Base-by-base conservation (phyloP, 352 stramenopile genomes). In the Globisporangium middletonii region DNA sequence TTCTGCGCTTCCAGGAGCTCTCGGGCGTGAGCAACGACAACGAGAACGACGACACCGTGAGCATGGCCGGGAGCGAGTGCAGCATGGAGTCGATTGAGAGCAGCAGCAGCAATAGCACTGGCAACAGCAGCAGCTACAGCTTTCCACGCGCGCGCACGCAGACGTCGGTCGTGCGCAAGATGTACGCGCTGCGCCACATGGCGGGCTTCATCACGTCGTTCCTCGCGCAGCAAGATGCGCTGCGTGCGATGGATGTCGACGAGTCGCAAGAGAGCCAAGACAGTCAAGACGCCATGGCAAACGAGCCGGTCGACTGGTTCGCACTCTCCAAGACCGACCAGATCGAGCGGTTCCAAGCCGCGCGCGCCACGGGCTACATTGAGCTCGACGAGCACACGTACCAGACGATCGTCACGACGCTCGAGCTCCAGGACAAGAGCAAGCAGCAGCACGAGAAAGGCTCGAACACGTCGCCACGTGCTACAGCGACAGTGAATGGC, bases 331-430 rank as follows among this genome's bases (percentile, higher is more conserved):
- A 51, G 41, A 49, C 50, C 27, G 28, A 37, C 13, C 56, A 62
- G 48, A 62, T 62, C 48, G 56, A 62, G 47, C 48, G 56, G 4
- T 62, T 62, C 56, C 56, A 62, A 42, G 41, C 43, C 5, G 56
- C 56, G 5, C 37, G 56, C 7, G 56, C 56, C 0, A 56, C 56
- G 4, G 45, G 46, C 42, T 62, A 56, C 48, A 62, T 62, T 33
- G 56, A 62, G 56, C 50, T 62, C 5, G 56, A 62, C 38, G 56
- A 62, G 41, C 47, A 62, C 48, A 55, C 26, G 47, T 62, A 62
- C 56, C 11, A 44, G 15, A 56, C 50, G n/a, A 62, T 62, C 30
- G 33, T 49, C 26, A 54, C 47, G 37, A 45, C 53, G 26, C 48
- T 62, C 26, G 56, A 62, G 48, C 53, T 59, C 7, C 53, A 52